Conservation (phyloP, 2,329 filamentous ascomycete species). For the Pestalotiopsis sp. region DNA sequence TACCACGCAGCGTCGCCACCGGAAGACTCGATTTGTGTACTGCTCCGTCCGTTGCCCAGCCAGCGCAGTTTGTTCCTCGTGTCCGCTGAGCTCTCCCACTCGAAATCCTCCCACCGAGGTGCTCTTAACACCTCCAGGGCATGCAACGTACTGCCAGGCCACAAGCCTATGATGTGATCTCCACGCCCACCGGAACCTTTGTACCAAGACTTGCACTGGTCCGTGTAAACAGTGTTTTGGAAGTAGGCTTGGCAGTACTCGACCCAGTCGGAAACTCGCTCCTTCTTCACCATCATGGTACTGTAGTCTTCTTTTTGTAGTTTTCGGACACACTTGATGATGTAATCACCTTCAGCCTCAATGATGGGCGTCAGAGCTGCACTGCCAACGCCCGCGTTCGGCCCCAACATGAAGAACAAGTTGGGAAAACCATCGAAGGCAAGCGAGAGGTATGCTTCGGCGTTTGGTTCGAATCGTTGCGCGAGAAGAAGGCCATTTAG, state of each 20-base stretch:
- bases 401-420: conserved; percentile 50
- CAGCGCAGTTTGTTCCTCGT: conserved; percentile 38
- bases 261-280: conserved; percentile 48
- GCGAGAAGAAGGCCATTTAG: conserved; percentile 36
- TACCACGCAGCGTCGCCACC: conserved; percentile 33
- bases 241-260: conserved; percentile 51
- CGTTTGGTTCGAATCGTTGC: conserved; percentile 39
- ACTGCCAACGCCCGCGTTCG: conserved; percentile 50
- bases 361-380: conserved; percentile 49
- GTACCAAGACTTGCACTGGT: conserved; percentile 57
- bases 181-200: conserved; percentile 44
- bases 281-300: conserved; percentile 43
- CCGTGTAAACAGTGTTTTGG: conserved; percentile 48
- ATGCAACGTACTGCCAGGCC: conserved; percentile 48
- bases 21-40: conserved; percentile 36
- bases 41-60: conserved; percentile 46
- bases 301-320: conserved; percentile 48
- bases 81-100: conserved; percentile 36
- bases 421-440: conserved; percentile 52
- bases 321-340: conserved; percentile 48
- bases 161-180: conserved; percentile 42
- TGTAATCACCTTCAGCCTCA: conserved; percentile 51
- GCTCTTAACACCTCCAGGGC: conserved; percentile 42
- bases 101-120: conserved; percentile 49
- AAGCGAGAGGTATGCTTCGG: conserved; percentile 47